Conservation (phyloP, 1,139 yeast genomes). For the Petasospora fabianii region DNA sequence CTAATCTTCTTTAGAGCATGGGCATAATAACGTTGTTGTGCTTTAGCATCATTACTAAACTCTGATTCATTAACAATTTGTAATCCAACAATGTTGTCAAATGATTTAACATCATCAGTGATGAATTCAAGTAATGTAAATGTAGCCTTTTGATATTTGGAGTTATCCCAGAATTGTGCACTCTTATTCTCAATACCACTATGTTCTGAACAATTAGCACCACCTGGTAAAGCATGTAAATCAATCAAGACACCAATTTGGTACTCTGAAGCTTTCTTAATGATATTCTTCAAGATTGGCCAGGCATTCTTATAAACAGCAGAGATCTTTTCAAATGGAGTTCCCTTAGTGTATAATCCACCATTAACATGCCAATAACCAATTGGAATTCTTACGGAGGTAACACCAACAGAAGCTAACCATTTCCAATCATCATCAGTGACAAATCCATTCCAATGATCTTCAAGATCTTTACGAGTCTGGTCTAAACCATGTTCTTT, state of each 20-base stretch:
- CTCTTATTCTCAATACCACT: constrained; percentile 63
- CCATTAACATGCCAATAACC: constrained; percentile 86
- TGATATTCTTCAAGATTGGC: constrained; percentile 41
- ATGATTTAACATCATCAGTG: constrained; percentile 52
- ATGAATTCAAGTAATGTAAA: constrained; percentile 54
- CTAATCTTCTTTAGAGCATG: constrained; percentile 65
- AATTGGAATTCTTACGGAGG: constrained; percentile 77
- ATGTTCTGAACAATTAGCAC: constrained; percentile 84
- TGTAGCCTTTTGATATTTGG: constrained; percentile 43
- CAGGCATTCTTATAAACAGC: constrained; percentile 70
- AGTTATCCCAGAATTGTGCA: constrained; percentile 63
- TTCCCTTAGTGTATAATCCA: constrained; percentile 52
- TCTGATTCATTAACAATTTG: constrained; percentile 85
- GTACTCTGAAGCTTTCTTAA: constrained; percentile 29
- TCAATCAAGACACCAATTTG: constrained; percentile 78
- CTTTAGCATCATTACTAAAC: constrained; percentile 48
- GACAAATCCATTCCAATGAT: constrained; percentile 68
- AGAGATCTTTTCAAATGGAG: constrained; percentile 55
- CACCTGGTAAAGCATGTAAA: constrained; percentile 87
- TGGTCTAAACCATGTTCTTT: constrained; percentile 49
- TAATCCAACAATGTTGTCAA: constrained; percentile 73
- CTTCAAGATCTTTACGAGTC: constrained; percentile 54
- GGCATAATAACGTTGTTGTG: constrained; percentile 61
- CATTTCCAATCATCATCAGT: constrained; percentile 76
- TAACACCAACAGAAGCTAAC: constrained; percentile 63